These are phyloP conservation scores for Penicillium sclerotiorum DNA, from an alignment of 2,329 filamentous ascomycete species.

Conservation along the genomic window DNA sequence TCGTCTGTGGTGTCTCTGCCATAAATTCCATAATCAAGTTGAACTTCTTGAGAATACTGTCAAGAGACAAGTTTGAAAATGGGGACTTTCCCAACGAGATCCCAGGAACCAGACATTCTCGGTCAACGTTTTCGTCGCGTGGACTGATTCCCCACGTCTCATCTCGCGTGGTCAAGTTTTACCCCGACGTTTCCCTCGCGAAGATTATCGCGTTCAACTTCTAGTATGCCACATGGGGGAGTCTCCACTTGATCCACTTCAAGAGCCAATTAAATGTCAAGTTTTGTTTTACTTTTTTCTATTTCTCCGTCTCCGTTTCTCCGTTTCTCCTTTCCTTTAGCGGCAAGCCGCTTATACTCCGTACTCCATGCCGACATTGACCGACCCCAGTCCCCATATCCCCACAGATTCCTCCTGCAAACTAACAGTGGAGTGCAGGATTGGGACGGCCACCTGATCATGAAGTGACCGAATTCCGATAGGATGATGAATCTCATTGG, in stretches of 20 bases:
- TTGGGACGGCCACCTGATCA: background rate
- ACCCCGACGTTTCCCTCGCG: background rate
- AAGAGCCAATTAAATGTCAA: too few relatives aligned
- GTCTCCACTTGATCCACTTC: background rate
- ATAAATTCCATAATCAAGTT: background rate
- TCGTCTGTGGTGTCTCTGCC: background rate
- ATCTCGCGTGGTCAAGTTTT: background rate
- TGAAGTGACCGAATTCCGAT: background rate
- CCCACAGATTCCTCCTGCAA: constrained; percentile 12
- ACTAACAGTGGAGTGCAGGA: background rate
- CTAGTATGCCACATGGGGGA: background rate
- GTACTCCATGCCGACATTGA: constrained; percentile 1
- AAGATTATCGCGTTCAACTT: background rate
- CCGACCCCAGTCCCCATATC: constrained; percentile 5
- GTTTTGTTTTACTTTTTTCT: background rate
- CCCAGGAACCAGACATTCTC: background rate
- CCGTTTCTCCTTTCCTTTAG: constrained; percentile 15
- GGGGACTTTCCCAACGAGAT: background rate
- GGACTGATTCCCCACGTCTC: too few relatives aligned
- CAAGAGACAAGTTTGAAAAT: background rate
- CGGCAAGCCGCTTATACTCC: constrained; percentile 3
- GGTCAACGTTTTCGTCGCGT: background rate
- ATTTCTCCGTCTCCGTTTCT: constrained; percentile 1
- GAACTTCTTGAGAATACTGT: background rate
- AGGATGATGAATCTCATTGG: background rate